Percentiles rank a stretch among this genome's conserved stretches.
These are phyloP conservation scores for Lasiosphaeria ovina DNA, from an alignment of 495 filamentous ascomycete species.

Conservation along the genomic window DNA sequence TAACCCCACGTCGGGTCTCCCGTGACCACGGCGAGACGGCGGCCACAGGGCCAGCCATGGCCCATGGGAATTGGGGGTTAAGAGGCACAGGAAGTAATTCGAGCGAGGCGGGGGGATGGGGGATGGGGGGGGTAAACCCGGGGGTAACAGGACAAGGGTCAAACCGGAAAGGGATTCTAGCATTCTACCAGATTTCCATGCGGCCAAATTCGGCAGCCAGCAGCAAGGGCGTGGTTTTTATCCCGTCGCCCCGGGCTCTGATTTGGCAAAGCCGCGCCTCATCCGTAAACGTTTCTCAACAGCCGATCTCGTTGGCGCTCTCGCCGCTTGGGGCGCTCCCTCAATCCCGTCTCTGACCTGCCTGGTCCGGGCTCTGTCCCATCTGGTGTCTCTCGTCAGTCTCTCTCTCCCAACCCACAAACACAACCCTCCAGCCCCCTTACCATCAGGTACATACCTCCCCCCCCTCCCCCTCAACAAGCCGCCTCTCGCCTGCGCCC, in stretches of 20 bases:
- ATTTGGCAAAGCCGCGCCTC: neutral
- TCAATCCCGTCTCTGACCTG: neutral
- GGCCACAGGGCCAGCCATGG: neutral
- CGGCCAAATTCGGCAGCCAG: conserved; percentile 24
- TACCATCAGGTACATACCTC: no score
- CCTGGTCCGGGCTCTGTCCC: neutral
- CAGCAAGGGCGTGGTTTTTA: neutral
- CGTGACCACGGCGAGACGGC: neutral
- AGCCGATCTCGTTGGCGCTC: conserved; percentile 11
- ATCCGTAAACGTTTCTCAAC: neutral
- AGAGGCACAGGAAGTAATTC: neutral
- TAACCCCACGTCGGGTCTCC: neutral
- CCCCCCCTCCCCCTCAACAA: no score
- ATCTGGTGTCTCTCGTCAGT: no score
- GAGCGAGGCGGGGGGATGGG: neutral
- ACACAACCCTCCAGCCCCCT: no score
- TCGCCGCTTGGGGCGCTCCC: neutral
- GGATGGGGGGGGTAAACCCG: neutral
- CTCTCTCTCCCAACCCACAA: no score
- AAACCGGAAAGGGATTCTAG: neutral
- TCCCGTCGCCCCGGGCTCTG: no score
- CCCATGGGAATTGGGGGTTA: neutral
- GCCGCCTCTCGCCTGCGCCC: no score
- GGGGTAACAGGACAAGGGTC: neutral
- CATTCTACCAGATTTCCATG: conserved; percentile 14